Percentiles rank a stretch among this genome's conserved stretches.
These are phyloP conservation scores for Stromatinia cepivora DNA, from an alignment of 2,329 filamentous ascomycete genomes.

Conservation along the genomic window DNA sequence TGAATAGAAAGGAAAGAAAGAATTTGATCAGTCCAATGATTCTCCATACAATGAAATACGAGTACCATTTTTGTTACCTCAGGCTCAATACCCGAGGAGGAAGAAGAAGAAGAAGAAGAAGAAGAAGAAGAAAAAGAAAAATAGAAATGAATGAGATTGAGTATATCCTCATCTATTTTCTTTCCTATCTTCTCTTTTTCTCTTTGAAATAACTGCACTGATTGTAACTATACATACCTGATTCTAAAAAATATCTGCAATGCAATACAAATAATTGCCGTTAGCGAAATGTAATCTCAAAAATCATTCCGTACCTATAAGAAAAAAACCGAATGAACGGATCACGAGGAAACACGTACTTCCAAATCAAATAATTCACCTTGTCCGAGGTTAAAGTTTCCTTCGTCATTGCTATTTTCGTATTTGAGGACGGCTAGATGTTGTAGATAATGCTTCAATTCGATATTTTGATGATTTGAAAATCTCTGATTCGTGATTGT, in stretches of 20 bases:
- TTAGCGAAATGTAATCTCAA: constrained; percentile 36
- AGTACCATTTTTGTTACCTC: too few species aligned
- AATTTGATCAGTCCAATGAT: constrained; percentile 24
- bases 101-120: too few species aligned
- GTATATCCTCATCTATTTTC: background rate
- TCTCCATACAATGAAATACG: background rate
- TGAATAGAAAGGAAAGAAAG: constrained; percentile 40
- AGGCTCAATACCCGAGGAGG: background rate
- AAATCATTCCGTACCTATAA: constrained; percentile 28
- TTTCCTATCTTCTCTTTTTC: background rate
- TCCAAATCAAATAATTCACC: constrained; percentile 71
- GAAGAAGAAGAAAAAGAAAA: background rate
- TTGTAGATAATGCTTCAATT: background rate
- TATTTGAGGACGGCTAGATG: background rate
- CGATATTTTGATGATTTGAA: background rate
- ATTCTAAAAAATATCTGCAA: constrained; percentile 42
- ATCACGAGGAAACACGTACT: constrained; percentile 51
- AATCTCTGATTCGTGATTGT: constrained; percentile 5
- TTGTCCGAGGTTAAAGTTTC: constrained; percentile 60
- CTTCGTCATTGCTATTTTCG: constrained; percentile 37
- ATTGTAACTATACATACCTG: constrained; percentile 36
- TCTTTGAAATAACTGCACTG: background rate
- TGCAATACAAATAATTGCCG: constrained; percentile 29
- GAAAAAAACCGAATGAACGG: constrained; percentile 28
- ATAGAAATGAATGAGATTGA: background rate